Evolutionary conservation across 192 early-diverging fungal genomes (phyloP).

Genomic region (Rhizophagus clarus): DNA sequence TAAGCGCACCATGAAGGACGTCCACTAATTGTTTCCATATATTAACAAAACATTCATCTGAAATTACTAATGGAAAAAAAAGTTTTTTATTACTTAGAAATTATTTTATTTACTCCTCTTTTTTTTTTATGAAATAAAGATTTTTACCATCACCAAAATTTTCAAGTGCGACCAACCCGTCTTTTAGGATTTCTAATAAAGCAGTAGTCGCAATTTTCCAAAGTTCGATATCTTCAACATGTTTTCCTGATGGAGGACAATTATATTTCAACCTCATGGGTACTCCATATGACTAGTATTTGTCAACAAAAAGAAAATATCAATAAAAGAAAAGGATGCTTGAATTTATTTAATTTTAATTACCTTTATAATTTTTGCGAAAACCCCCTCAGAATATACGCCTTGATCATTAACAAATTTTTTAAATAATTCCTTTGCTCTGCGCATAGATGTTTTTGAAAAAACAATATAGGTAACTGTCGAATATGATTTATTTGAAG

Average conservation of each 20-base stretch:
- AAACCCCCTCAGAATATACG: constrained; percentile 58
- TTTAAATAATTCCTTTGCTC: constrained; percentile 59
- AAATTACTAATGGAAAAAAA: constrained; percentile 45
- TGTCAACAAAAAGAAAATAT: not conserved
- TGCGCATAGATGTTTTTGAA: constrained; percentile 61
- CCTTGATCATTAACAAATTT: constrained; percentile 46
- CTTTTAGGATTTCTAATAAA: constrained; percentile 59
- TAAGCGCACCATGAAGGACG: constrained; percentile 62
- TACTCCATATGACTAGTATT: constrained; percentile 57
- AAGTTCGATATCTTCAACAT: constrained; percentile 67
- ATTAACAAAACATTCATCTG: constrained; percentile 51
- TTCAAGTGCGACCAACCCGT: constrained; percentile 46
- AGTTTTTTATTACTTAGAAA: too few relatives aligned
- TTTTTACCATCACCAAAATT: constrained; percentile 41
- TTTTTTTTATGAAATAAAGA: too few relatives aligned
- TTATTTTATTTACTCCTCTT: too few relatives aligned
- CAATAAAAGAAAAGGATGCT: not conserved
- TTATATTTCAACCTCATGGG: constrained; percentile 77
- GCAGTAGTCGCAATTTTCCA: constrained; percentile 72
- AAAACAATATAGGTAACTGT: constrained; percentile 76
- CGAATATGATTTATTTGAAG: constrained; percentile 33
- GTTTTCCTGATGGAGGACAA: constrained; percentile 70
- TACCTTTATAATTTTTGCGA: constrained; percentile 54
- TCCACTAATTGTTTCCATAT: constrained; percentile 59
- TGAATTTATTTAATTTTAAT: not conserved